phyloP scores from a whole-genome alignment of 345 rosid species.

The Noccaea caerulescens region DNA sequence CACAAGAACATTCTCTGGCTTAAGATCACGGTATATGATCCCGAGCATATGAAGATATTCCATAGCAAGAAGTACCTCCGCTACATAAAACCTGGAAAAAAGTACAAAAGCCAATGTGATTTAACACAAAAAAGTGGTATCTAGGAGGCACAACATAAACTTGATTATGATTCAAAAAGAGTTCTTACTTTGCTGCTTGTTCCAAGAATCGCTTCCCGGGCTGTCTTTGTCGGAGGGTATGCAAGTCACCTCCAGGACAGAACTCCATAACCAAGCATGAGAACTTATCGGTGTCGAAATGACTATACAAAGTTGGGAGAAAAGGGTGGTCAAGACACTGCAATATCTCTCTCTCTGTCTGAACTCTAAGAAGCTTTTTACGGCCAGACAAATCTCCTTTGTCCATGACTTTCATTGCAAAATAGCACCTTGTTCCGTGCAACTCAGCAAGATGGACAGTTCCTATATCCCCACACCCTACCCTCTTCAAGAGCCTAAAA shows the following conservation, averaged over 20 bases:
- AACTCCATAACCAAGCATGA: constrained; percentile 88
- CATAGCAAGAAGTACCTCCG: constrained; percentile 77
- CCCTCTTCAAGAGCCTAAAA: constrained; percentile 70
- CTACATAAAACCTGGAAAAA: constrained; percentile 69
- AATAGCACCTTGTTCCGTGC: constrained; percentile 65
- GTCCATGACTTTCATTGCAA: constrained; percentile 81
- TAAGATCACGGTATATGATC: constrained; percentile 76
- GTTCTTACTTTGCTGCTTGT: constrained; percentile 70
- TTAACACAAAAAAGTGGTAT: not conserved
- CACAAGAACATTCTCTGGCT: constrained; percentile 87
- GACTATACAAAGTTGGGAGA: constrained; percentile 76
- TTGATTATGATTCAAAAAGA: not conserved
- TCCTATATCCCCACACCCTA: constrained; percentile 81
- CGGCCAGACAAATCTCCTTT: constrained; percentile 72
- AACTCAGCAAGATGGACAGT: constrained; percentile 76
- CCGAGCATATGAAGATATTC: constrained; percentile 92
- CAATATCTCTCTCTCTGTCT: constrained; percentile 79
- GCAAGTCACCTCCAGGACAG: constrained; percentile 87
- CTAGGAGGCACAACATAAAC: not conserved
- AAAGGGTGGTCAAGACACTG: constrained; percentile 79
- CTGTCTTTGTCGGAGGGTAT: constrained; percentile 76
- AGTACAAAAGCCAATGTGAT: constrained; percentile 2
- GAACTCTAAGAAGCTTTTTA: constrained; percentile 77
- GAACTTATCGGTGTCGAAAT: constrained; percentile 82
- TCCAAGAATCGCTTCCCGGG: constrained; percentile 77